Conservation (phyloP, 768 basidiomycete genomes). For the Tricholoma flavovirens region DNA sequence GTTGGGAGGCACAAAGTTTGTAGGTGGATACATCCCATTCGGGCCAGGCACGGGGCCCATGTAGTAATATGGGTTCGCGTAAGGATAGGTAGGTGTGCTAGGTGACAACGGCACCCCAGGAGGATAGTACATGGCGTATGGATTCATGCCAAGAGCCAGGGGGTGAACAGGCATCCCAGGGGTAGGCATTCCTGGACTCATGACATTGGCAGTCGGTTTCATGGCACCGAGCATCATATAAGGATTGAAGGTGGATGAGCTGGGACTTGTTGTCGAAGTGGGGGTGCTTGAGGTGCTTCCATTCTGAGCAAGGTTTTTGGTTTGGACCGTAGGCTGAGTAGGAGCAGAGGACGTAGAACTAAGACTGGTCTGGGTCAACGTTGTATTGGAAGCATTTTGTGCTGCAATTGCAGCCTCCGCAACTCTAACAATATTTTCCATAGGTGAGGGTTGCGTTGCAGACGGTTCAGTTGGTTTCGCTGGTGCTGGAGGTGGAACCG, state of each 20-base stretch:
- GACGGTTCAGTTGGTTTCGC: constrained; percentile 3
- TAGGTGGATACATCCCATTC: constrained; percentile 30
- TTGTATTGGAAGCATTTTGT: constrained; percentile 17
- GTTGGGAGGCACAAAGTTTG: constrained; percentile 21
- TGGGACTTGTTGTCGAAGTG: constrained; percentile 4
- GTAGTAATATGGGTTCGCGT: constrained; percentile 38
- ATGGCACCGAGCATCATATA: constrained; percentile 12
- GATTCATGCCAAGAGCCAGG: constrained; percentile 25
- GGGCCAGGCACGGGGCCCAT: constrained; percentile 33
- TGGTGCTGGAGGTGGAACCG: background rate
- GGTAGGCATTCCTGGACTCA: constrained; percentile 11
- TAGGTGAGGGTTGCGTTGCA: constrained; percentile 17
- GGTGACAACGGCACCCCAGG: constrained; percentile 36
- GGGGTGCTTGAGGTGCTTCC: background rate
- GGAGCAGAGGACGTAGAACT: constrained; percentile 6
- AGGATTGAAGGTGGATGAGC: constrained; percentile 20
- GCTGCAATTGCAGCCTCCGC: constrained; percentile 33
- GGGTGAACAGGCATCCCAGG: background rate
- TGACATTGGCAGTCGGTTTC: constrained; percentile 18
- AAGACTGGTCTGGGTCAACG: constrained; percentile 2
- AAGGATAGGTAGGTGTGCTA: constrained; percentile 30
- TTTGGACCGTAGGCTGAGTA: background rate
- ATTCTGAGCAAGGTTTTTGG: background rate
- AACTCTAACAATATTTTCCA: constrained; percentile 32
- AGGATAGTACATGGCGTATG: constrained; percentile 39